Base-by-base conservation (phyloP, 495 filamentous ascomycete species). In the Talaromyces adpressus region DNA sequence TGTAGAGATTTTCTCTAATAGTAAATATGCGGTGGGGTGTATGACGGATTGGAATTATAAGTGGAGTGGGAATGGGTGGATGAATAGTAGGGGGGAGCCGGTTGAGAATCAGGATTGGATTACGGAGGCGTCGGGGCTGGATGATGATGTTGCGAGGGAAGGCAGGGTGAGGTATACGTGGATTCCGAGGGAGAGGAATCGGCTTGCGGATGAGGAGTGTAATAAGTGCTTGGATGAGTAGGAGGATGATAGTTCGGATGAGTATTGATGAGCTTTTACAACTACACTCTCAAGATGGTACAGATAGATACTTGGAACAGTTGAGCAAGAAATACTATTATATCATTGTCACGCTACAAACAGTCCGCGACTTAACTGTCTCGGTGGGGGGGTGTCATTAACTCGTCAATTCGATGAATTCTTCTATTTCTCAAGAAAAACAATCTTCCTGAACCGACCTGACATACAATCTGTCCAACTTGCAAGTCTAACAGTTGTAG, bases 101-200 rank as follows among this genome's bases (percentile, higher is more conserved):
- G 57, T 59, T 18, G 30, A n/a, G 16, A 41, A 59, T 34, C 16
- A 56, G 4, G 23, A 56, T 6, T 1, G 29, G 3, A 25, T 56
- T 9, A 25, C 11, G 12, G 23, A 56, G 53, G 72, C 72, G 30
- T 70, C 62, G 2, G 59, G 70, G 8, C 67, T 79, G 12, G 64
- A 76, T 30, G 63, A 68, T 20, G 27, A 32, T n/a, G 18, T 77
- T 34, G 57, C 34, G 18, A 51, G 67, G 12, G 22, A 65, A 9
- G 78, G 78, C 14, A 57, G 22, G 0, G 69, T 79, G 47, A 52
- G 62, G 1, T 78, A 70, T 39, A 62, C 30, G 9, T 59, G 57
- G 57, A 59, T 36, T 18, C 57, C 29, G 27, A 1, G 57, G 8
- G 25, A 30, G 2, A 36, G 34, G 14, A 41, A 59, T 22, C 12